A percentile compares a stretch with the other conserved stretches of the same genome.
Evolutionary conservation across 345 rosid species (phyloP).

Genomic region (Populus nigra): DNA sequence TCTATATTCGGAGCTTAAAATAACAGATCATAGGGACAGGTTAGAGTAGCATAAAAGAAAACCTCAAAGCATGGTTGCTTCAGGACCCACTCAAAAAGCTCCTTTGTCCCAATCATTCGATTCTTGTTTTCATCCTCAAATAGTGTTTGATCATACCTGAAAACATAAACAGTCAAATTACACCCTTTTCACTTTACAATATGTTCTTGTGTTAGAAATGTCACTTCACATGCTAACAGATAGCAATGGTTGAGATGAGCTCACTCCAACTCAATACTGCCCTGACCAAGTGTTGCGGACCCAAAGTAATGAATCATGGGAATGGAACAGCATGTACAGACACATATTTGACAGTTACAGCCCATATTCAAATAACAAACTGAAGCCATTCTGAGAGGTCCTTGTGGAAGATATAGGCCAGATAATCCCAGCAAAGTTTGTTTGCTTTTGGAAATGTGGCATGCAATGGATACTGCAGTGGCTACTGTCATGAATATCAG

Average conservation of each 20-base stretch:
- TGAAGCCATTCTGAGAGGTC: background rate
- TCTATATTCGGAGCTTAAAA: background rate
- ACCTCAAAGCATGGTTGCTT: slow-evolving; percentile 99
- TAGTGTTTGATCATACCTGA: slow-evolving; percentile 90
- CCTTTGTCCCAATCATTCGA: slow-evolving; percentile 92
- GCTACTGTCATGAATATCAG: background rate
- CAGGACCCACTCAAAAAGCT: slow-evolving; percentile 93
- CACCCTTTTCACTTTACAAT: background rate
- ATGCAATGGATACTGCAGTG: background rate
- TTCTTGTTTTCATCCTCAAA: slow-evolving; percentile 90
- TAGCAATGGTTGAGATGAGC: background rate
- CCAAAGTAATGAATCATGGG: background rate
- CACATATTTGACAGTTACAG: background rate
- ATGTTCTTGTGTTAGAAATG: background rate
- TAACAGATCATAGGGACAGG: background rate
- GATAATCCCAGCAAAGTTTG: background rate
- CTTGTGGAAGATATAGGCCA: background rate
- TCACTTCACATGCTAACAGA: background rate
- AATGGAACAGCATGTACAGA: background rate
- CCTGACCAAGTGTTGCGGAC: background rate
- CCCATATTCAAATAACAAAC: background rate
- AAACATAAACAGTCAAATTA: slow-evolving; percentile 7
- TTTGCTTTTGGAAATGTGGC: background rate
- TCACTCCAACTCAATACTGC: background rate
- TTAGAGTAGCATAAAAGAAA: background rate